These are phyloP conservation scores for Xylaria sp. DNA, from an alignment of 2,329 filamentous ascomycete genomes.

Conservation along the genomic window DNA sequence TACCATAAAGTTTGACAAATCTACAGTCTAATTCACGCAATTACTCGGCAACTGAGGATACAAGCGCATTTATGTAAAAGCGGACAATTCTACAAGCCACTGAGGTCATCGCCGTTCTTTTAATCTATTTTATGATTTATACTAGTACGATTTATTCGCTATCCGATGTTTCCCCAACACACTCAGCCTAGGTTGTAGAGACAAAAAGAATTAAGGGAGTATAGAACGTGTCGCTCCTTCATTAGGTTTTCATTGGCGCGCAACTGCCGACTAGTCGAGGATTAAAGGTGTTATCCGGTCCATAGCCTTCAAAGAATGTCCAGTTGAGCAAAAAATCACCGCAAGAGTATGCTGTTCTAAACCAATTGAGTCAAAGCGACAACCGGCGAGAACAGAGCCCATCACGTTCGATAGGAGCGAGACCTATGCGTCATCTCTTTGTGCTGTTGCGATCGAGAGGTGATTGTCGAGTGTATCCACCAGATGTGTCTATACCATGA, in stretches of 20 bases:
- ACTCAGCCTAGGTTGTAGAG: constrained; percentile 28
- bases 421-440: not conserved
- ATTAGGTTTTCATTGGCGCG: constrained; percentile 5
- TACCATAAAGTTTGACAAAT: not conserved
- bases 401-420: not conserved
- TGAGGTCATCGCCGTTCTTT: constrained; percentile 1
- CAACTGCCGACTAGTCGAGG: not conserved
- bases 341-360: not conserved
- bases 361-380: not conserved
- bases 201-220: constrained; percentile 34
- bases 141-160: constrained; percentile 34
- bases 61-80: not conserved
- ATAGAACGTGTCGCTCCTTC: constrained; percentile 22
- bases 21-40: not conserved
- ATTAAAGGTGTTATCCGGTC: not conserved
- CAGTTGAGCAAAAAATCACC: not conserved
- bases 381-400: not conserved
- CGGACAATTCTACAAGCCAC: not conserved
- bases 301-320: not conserved
- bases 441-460: not conserved
- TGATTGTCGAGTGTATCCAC: not conserved
- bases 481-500: constrained; percentile 1
- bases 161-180: constrained; percentile 19
- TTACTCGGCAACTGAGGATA: not conserved
- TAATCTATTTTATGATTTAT: constrained; percentile 22